Evolutionary conservation across 2,329 filamentous ascomycete species (phyloP).

Genomic region (Colletotrichum acutatum): DNA sequence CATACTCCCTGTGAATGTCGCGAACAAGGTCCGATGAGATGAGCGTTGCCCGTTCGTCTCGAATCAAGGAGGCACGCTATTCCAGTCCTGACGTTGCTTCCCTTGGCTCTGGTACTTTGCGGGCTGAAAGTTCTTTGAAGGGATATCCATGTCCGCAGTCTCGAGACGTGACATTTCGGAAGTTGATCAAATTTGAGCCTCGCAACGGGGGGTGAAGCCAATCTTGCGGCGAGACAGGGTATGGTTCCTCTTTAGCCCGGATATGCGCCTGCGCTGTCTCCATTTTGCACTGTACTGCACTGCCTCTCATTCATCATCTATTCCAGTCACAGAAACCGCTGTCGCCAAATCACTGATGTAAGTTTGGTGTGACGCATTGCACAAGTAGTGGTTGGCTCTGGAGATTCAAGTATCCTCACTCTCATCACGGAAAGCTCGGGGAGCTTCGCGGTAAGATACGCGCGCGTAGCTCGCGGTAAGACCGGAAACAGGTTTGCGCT

Average conservation of each 20-base stretch:
- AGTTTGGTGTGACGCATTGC: conserved; percentile 17
- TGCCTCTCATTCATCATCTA: background rate
- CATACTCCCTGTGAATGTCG: conserved; percentile 7
- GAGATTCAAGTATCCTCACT: background rate
- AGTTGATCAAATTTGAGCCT: conserved; percentile 28
- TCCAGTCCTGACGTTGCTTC: conserved; percentile 5
- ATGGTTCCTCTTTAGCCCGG: background rate
- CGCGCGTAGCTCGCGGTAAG: conserved; percentile 19
- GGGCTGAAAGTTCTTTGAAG: background rate
- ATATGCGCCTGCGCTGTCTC: background rate
- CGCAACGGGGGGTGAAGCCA: conserved; percentile 14
- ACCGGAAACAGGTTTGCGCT: background rate
- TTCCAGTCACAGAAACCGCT: background rate
- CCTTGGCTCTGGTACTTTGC: background rate
- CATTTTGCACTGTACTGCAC: background rate
- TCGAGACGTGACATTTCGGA: conserved; percentile 12
- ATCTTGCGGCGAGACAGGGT: conserved; percentile 12
- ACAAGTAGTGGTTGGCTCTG: background rate
- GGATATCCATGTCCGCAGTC: conserved; percentile 15
- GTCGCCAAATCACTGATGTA: background rate
- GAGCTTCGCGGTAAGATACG: conserved; percentile 13
- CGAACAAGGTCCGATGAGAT: conserved; percentile 26
- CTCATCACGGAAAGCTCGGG: conserved; percentile 15
- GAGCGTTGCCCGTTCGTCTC: conserved; percentile 31
- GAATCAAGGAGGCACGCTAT: conserved; percentile 17